Conservation (phyloP, 75 land plant genomes). For the Cunninghamia lanceolata region DNA sequence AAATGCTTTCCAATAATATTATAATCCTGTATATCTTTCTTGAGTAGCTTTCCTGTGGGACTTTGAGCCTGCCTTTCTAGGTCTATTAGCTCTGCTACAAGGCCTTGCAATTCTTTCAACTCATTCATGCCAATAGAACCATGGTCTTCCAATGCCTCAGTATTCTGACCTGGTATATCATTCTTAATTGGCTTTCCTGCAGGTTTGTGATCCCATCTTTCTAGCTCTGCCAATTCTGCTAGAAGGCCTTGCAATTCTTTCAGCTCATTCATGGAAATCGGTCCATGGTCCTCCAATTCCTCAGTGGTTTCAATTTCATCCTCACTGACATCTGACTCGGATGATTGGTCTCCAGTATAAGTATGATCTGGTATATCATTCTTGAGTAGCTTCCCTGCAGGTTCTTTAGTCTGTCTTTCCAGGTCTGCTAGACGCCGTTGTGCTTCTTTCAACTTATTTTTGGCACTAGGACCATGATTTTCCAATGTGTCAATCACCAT, state of each 20-base stretch:
- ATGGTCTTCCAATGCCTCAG: conserved; percentile 30
- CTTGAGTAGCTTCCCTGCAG: background rate
- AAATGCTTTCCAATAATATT: background rate
- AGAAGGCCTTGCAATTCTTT: conserved; percentile 45
- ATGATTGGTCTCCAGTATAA: background rate
- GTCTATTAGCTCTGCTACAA: conserved; percentile 36
- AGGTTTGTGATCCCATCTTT: conserved; percentile 26
- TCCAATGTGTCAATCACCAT: conserved; percentile 50
- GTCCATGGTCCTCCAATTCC: conserved; percentile 50
- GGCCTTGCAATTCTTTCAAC: conserved; percentile 41
- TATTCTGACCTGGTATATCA: background rate
- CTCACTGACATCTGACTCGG: conserved; percentile 12
- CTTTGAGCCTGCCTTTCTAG: conserved; percentile 16
- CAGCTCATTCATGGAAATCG: conserved; percentile 45
- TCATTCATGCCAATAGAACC: conserved; percentile 53
- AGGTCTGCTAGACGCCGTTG: conserved; percentile 35
- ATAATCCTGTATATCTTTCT: background rate
- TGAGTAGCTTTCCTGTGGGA: background rate
- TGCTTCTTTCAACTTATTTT: conserved; percentile 52
- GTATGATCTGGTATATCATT: background rate
- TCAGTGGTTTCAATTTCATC: conserved; percentile 15
- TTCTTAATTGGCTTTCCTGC: background rate
- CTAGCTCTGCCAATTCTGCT: conserved; percentile 38
- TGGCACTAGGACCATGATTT: conserved; percentile 55
- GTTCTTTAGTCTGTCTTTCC: conserved; percentile 28